Evolutionary conservation across 805 yeast species (phyloP).

Genomic region (Spathaspora gorwiae): DNA sequence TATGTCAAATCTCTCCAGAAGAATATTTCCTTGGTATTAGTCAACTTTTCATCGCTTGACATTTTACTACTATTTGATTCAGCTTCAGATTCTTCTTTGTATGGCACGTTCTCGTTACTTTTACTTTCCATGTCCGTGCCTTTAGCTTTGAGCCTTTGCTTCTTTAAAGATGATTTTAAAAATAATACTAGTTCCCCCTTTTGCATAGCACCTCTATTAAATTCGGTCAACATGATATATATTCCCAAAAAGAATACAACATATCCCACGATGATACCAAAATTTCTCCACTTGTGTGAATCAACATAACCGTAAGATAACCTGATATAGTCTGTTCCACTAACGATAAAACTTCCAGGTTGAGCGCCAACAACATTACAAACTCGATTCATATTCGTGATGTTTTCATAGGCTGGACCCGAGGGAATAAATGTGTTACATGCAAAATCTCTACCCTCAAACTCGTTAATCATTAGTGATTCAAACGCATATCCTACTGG

Average conservation of each 20-base stretch:
- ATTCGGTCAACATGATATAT: conserved; percentile 30
- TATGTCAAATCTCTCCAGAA: conserved; percentile 36
- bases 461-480: conserved; percentile 59
- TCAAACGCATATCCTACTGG: conserved; percentile 46
- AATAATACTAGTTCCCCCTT: conserved; percentile 35
- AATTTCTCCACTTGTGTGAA: conserved; percentile 72
- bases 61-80: neutral
- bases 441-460: conserved; percentile 49
- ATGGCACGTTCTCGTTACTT: conserved; percentile 24
- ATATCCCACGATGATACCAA: conserved; percentile 60
- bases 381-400: conserved; percentile 36
- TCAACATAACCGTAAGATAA: conserved; percentile 47
- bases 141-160: conserved; percentile 20
- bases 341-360: conserved; percentile 48
- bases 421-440: conserved; percentile 56
- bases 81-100: conserved; percentile 25
- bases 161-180: conserved; percentile 23
- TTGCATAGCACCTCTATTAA: conserved; percentile 40
- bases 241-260: conserved; percentile 35
- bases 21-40: conserved; percentile 20
- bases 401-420: conserved; percentile 48
- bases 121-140: conserved; percentile 8
- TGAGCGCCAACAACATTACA: conserved; percentile 59
- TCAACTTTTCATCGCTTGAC: conserved; percentile 6
- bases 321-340: conserved; percentile 55